Percentiles rank a stretch among this genome's conserved stretches.
Conservation (phyloP, 2,329 filamentous ascomycete species). For the Chalaropsis ovoidea region DNA sequence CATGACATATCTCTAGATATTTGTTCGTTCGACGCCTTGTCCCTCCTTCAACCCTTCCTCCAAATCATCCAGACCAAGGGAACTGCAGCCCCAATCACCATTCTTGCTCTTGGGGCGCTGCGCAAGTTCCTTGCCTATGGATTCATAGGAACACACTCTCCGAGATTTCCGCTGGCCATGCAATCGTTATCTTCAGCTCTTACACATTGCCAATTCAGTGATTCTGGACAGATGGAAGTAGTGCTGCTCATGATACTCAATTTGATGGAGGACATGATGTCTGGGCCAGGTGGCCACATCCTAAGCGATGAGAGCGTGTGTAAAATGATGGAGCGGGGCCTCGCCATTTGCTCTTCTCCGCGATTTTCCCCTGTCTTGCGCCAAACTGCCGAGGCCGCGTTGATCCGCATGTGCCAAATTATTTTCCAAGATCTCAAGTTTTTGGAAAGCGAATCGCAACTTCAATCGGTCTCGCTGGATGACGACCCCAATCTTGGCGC, state of each 20-base stretch:
- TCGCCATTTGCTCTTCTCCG: constrained; percentile 94
- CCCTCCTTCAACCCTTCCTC: constrained; percentile 83
- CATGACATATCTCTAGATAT: constrained; percentile 52
- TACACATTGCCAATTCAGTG: constrained; percentile 94
- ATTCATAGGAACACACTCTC: constrained; percentile 72
- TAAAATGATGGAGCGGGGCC: constrained; percentile 96
- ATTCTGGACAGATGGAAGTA: constrained; percentile 88
- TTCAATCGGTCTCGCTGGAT: constrained; percentile 56
- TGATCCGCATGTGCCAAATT: constrained; percentile 98
- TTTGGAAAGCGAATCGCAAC: constrained; percentile 64
- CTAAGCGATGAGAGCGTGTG: constrained; percentile 98
- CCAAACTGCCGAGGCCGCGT: constrained; percentile 85
- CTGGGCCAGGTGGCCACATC: constrained; percentile 79
- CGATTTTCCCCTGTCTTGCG: constrained; percentile 83
- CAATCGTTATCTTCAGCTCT: constrained; percentile 89
- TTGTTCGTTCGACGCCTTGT: constrained; percentile 74
- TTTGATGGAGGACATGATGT: constrained; percentile 97
- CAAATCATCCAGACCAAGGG: constrained; percentile 95
- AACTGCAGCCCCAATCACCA: constrained; percentile 91
- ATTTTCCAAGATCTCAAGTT: constrained; percentile 91
- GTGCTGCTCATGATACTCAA: constrained; percentile 89
- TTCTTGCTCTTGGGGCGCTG: constrained; percentile 82
- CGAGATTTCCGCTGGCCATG: constrained; percentile 84
- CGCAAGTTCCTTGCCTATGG: constrained; percentile 96
- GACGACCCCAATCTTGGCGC: constrained; percentile 60